Base-by-base conservation (phyloP, 441 rosid genomes). In the Erysimum pusillum region DNA sequence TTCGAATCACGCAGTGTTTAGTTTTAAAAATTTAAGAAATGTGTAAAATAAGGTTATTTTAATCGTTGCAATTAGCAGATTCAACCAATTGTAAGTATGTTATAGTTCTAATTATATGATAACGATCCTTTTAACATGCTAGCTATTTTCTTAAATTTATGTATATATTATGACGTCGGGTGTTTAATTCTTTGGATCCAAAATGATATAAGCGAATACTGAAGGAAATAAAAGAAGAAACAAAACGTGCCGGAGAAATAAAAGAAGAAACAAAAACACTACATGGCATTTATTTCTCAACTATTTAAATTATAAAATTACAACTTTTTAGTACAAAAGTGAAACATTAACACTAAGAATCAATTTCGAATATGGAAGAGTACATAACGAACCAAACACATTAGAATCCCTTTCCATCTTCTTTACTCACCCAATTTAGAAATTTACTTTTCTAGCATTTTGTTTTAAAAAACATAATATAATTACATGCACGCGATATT, bases 401-500 rank as follows among this genome's bases (percentile, higher is more conserved):
- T 41, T 5, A 52, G 15, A 38, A 46, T 36, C 61, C 7, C 36
- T 65, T 36, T 6, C 32, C 22, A 57, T 65, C 32, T 57, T 20
- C 51, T 56, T 32, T 64, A 54, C 3, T 56, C 49, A 56, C 71
- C 18, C 66, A 66, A 20, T 66, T 32, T 67, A 67, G 62, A 49
- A 45, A 7, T 59, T 39, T 22, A 32, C 22, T 7, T 48, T 60
- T 31, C 14, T 18, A 42, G 39, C 34, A 53, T 31, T 18, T 66
- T 70, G 22, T 53, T 54, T 14, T 9, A 45, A 8, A 44, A 56
- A 46, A 42, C 53, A 44, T 63, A 2, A 22, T n/a, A n/a, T n/a
- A n/a, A n/a, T 52, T 68, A 49, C 80, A 70, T 77, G 76, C 80
- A 77, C 59, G 73, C 58, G 3, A 59, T 51, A 38, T 70, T 32